Conservation (phyloP, 495 filamentous ascomycete genomes). For the Geopyxis carbonaria region DNA sequence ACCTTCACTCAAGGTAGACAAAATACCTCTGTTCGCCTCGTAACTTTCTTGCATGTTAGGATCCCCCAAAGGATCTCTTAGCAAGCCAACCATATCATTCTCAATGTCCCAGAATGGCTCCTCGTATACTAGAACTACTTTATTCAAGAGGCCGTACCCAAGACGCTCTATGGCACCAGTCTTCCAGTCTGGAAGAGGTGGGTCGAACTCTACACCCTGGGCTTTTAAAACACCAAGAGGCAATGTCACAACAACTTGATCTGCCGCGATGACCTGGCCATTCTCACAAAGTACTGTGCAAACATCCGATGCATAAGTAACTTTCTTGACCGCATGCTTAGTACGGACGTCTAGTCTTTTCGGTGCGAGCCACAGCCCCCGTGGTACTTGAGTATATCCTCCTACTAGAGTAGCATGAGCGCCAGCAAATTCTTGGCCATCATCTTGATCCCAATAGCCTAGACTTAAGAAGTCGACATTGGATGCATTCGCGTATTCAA, state of each 20-base stretch:
- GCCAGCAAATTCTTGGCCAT: constrained; percentile 93
- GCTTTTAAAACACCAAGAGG: constrained; percentile 83
- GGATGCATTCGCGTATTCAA: constrained; percentile 90
- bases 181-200: constrained; percentile 76
- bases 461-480: constrained; percentile 77
- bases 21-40: constrained; percentile 32
- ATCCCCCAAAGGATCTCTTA: constrained; percentile 47
- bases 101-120: constrained; percentile 83
- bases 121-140: constrained; percentile 80
- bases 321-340: constrained; percentile 47
- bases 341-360: constrained; percentile 63
- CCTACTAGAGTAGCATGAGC: constrained; percentile 82
- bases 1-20: too few species aligned
- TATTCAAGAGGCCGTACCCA: constrained; percentile 89
- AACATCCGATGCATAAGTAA: constrained; percentile 40
- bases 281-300: constrained; percentile 60
- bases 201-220: constrained; percentile 55
- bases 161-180: constrained; percentile 62
- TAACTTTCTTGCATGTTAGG: constrained; percentile 48
- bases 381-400: constrained; percentile 78
- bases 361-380: constrained; percentile 60
- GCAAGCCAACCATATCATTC: constrained; percentile 82
- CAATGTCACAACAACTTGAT: constrained; percentile 73
- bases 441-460: constrained; percentile 87
- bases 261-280: constrained; percentile 59